A percentile compares a stretch with the other conserved stretches of the same genome.
These are phyloP conservation scores for Plasmodium coatneyi DNA, from an alignment of 169 alveolate species.

Conservation along the genomic window DNA sequence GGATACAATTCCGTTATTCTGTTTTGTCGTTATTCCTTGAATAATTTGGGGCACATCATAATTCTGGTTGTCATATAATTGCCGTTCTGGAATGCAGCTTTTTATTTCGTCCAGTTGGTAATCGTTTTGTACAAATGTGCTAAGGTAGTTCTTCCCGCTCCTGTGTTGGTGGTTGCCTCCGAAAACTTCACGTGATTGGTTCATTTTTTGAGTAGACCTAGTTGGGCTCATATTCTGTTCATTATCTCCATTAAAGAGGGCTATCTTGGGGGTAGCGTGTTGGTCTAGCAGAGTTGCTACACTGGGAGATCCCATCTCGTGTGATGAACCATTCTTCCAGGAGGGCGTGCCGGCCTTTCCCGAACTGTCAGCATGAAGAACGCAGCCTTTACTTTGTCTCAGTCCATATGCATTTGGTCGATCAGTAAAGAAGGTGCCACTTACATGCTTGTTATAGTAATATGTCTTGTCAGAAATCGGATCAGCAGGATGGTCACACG, in stretches of 20 bases:
- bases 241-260: neutral
- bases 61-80: slow-evolving; percentile 15
- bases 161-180: neutral
- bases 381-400: neutral
- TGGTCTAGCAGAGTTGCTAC: neutral
- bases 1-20: slow-evolving; percentile 58
- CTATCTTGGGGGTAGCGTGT: neutral
- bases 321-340: neutral
- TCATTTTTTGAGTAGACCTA: neutral
- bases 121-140: slow-evolving; percentile 15
- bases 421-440: neutral
- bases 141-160: slow-evolving; percentile 31
- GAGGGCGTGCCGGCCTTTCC: neutral
- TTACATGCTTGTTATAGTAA: neutral
- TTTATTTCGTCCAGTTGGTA: slow-evolving; percentile 36
- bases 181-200: neutral
- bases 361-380: neutral
- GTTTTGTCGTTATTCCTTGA: slow-evolving; percentile 56
- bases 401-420: neutral
- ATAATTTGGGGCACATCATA: slow-evolving; percentile 60
- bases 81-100: slow-evolving; percentile 52
- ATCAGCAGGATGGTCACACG: neutral
- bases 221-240: neutral
- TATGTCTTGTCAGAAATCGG: neutral
- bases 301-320: neutral